Conservation (phyloP, 257 asterid species). For the Plantago ovata region DNA sequence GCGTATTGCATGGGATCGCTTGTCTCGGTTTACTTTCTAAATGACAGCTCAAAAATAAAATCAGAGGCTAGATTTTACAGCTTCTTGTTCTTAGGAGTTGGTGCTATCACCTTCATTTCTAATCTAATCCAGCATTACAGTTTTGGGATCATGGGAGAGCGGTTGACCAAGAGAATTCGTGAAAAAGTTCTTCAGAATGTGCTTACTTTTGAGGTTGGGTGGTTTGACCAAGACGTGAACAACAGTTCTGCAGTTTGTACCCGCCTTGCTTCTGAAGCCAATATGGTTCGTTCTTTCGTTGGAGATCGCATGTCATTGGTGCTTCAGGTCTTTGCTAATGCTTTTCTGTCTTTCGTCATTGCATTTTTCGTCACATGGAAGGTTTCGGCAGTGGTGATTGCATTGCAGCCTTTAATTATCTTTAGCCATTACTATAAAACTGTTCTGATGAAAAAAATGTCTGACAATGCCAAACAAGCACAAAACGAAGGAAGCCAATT, state of each 20-base stretch:
- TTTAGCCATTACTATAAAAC: slow-evolving; percentile 30
- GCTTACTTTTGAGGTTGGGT: slow-evolving; percentile 47
- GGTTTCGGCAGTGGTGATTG: slow-evolving; percentile 33
- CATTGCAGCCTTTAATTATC: slow-evolving; percentile 41
- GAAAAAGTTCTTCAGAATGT: slow-evolving; percentile 31
- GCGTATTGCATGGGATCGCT: slow-evolving; percentile 46
- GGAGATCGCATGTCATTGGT: slow-evolving; percentile 44
- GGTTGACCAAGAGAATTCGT: slow-evolving; percentile 36
- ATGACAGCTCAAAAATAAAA: slow-evolving; percentile 29
- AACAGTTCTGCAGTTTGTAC: slow-evolving; percentile 42
- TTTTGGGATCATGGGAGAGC: slow-evolving; percentile 52
- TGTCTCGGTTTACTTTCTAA: slow-evolving; percentile 35
- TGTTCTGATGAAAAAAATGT: slow-evolving; percentile 37
- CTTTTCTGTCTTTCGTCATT: slow-evolving; percentile 30
- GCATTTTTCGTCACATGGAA: slow-evolving; percentile 42
- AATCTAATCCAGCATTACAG: slow-evolving; percentile 46
- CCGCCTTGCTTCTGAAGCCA: slow-evolving; percentile 41
- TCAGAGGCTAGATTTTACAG: slow-evolving; percentile 39
- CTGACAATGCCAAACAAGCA: slow-evolving; percentile 32
- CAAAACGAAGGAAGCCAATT: slow-evolving; percentile 49
- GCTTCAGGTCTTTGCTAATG: slow-evolving; percentile 31
- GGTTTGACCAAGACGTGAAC: slow-evolving; percentile 46
- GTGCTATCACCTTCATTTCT: slow-evolving; percentile 29
- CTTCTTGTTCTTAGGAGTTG: slow-evolving; percentile 28
- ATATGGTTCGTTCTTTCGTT: slow-evolving; percentile 41